Conservation (phyloP, 1,284 basidiomycete genomes). For the Pholiota adiposa region DNA sequence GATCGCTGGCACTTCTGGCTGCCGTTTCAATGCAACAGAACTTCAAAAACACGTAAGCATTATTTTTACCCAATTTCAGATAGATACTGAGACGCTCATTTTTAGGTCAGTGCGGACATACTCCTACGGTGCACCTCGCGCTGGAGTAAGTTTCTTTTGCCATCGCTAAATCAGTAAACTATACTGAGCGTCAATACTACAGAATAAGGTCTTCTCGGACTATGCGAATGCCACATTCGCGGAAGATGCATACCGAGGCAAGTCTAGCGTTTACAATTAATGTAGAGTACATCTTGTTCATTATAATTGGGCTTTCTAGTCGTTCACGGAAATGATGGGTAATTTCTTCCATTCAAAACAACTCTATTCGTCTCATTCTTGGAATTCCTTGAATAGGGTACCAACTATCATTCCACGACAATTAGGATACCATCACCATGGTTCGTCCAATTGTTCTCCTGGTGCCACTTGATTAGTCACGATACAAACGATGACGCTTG, state of each 20-base stretch:
- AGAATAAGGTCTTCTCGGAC: conserved; percentile 47
- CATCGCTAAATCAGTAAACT: background rate
- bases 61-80: background rate
- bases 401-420: conserved; percentile 46
- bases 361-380: no score
- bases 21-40: conserved; percentile 44
- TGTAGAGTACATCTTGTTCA: background rate
- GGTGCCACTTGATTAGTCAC: conserved; percentile 19
- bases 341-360: conserved; percentile 5
- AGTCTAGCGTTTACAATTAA: conserved; percentile 8
- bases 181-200: background rate
- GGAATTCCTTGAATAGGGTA: conserved; percentile 34
- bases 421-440: conserved; percentile 50
- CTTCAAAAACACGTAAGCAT: conserved; percentile 40
- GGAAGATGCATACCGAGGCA: conserved; percentile 40
- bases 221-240: conserved; percentile 46
- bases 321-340: conserved; percentile 52
- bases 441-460: conserved; percentile 29
- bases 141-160: conserved; percentile 37
- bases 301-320: conserved; percentile 31
- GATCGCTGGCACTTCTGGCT: conserved; percentile 47
- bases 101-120: conserved; percentile 41
- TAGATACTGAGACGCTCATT: background rate
- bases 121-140: conserved; percentile 52
- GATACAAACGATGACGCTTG: background rate